Conservation (phyloP, 164 flowering plant genomes). For the Stephania japonica region DNA sequence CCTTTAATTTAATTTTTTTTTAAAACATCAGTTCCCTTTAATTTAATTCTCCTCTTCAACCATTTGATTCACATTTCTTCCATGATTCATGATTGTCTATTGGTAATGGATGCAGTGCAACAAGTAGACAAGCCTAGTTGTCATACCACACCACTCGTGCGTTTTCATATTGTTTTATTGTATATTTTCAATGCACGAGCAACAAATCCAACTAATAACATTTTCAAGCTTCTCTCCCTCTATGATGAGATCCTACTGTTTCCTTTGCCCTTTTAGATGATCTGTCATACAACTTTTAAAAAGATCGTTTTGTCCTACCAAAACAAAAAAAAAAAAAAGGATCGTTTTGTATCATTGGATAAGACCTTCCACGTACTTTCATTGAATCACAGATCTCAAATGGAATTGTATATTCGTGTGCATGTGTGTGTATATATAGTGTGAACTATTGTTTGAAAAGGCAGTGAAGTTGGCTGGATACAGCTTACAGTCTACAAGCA, state of each 20-base stretch:
- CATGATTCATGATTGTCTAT: background rate
- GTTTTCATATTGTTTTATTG: background rate
- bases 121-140: conserved; percentile 11
- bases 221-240: background rate
- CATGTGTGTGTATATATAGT: background rate
- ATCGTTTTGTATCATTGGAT: conserved; percentile 3
- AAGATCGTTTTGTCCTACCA: no score
- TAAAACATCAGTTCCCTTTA: conserved; percentile 1
- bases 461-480: background rate
- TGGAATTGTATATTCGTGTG: background rate
- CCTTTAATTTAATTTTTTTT: no score
- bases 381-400: conserved; percentile 10
- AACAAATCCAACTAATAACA: background rate
- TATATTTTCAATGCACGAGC: background rate
- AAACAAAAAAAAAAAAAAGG: no score
- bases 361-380: conserved; percentile 16
- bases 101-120: background rate
- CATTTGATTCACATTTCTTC: background rate
- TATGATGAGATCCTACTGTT: conserved; percentile 6
- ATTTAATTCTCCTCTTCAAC: background rate
- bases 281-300: conserved; percentile 6
- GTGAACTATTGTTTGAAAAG: conserved; percentile 4
- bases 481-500: background rate
- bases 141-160: conserved; percentile 11
- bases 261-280: conserved; percentile 7